Base-by-base conservation (phyloP, 768 basidiomycete genomes). In the Antrodiella citrinella region DNA sequence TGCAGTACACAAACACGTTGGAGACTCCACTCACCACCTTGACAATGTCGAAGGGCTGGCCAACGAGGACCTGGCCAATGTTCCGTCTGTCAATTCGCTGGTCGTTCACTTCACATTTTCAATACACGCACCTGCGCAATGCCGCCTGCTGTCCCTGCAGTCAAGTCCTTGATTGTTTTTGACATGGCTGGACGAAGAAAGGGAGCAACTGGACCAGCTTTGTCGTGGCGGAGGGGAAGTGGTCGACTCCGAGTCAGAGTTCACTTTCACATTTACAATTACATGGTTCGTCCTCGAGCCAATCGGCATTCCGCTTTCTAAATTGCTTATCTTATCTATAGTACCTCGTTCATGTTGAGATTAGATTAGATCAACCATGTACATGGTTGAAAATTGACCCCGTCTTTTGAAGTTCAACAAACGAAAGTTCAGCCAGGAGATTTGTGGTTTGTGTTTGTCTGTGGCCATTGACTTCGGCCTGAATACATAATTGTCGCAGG, bases 31-130 rank as follows among this genome's bases (percentile, higher is more conserved):
- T 87, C 63, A 91, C 90, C 70, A 93, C 90, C 84, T 96, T 96
- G 70, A 93, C 89, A 56, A 95, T 93, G 67, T 97, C 93, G 67
- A 97, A 97, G 11, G 93, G 93, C 66, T 95, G 90, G 44, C 91
- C 91, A 44, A 92, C 90, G 43, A 92, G 74, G 52, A 91, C 87
- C 86, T 90, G 15, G 24, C 47, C 47, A 15, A 15, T 7, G 15
- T 35, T 35, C 15, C 30, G 30, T 35, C n/a, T n/a, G 30, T 35
- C 30, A 35, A 7, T 20, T 20, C 19, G n/a, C n/a, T n/a, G 10
- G 10, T 46, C 12, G 43, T 20, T 20, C 43, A 44, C 12, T 9
- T 44, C 21, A 9, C 12, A 11, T n/a, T n/a, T n/a, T n/a, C n/a
- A 18, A 21, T 23, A 51, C 21, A 35, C 59, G 49, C 57, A 82